phyloP scores from a whole-genome alignment of 2,329 filamentous ascomycete species.

The Hymenoscyphus salicellus region DNA sequence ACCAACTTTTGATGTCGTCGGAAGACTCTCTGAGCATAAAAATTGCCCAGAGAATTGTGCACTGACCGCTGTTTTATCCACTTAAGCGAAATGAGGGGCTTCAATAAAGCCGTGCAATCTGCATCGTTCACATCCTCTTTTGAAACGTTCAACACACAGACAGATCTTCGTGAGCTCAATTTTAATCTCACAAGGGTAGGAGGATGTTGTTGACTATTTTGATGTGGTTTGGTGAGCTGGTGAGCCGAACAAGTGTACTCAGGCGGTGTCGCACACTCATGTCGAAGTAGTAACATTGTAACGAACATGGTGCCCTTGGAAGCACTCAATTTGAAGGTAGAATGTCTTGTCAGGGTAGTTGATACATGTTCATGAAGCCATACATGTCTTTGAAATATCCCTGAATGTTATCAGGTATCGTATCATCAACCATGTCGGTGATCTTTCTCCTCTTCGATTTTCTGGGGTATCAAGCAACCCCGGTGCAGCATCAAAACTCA shows the following conservation, averaged over 20 bases:
- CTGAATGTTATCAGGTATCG: slow-evolving; percentile 6
- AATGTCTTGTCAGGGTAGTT: neutral
- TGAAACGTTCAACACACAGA: neutral
- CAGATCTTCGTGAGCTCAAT: neutral
- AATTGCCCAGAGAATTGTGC: neutral
- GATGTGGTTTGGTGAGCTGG: neutral
- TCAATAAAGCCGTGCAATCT: slow-evolving; percentile 3
- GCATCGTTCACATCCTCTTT: neutral
- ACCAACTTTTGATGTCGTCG: neutral
- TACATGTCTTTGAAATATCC: neutral
- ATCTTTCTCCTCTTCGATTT: neutral
- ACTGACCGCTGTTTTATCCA: slow-evolving; percentile 3
- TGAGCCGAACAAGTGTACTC: neutral
- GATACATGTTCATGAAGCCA: neutral
- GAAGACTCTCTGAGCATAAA: neutral
- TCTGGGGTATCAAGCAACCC: slow-evolving; percentile 1
- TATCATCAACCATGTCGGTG: slow-evolving; percentile 2
- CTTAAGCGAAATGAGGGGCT: slow-evolving; percentile 6
- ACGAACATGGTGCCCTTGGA: neutral
- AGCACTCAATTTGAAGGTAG: neutral
- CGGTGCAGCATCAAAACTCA: slow-evolving; percentile 1
- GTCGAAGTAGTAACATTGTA: neutral
- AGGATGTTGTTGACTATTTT: no score
- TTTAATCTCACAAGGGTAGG: neutral
- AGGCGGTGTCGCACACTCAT: neutral